These are phyloP conservation scores for Opeltia flavorubescens DNA, from an alignment of 495 filamentous ascomycete genomes.

Conservation along the genomic window DNA sequence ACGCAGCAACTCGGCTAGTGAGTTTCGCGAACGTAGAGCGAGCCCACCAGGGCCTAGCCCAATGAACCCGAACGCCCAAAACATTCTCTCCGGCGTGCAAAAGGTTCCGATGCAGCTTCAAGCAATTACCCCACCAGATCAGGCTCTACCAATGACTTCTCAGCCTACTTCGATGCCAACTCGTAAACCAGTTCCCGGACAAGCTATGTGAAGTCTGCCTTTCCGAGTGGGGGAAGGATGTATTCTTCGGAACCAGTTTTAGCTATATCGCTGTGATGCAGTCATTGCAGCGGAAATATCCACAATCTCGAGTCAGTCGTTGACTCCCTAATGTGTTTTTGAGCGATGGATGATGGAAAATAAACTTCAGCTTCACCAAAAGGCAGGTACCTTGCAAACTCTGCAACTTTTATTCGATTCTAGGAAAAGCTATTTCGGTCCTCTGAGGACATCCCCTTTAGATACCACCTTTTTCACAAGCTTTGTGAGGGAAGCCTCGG, in stretches of 20 bases:
- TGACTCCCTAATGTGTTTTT: conserved; percentile 8
- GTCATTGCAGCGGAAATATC: background rate
- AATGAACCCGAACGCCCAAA: conserved; percentile 34
- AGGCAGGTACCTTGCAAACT: conserved; percentile 4
- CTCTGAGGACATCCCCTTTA: background rate
- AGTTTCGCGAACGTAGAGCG: conserved; percentile 28
- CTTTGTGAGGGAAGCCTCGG: background rate
- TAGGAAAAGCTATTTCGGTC: conserved; percentile 2
- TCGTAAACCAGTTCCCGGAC: conserved; percentile 28
- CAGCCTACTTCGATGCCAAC: conserved; percentile 19
- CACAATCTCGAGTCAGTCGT: background rate
- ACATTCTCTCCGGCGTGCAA: conserved; percentile 9
- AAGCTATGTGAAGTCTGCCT: conserved; percentile 13
- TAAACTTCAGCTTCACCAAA: background rate
- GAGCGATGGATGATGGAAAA: background rate
- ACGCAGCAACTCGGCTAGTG: conserved; percentile 37
- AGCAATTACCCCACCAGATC: conserved; percentile 16
- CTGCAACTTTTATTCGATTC: conserved; percentile 7
- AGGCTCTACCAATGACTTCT: conserved; percentile 21
- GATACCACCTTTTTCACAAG: background rate
- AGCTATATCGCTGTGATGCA: background rate
- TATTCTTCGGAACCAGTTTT: background rate
- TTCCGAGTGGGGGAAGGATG: background rate
- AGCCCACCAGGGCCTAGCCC: conserved; percentile 47
- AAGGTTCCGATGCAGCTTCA: conserved; percentile 13